Base-by-base conservation (phyloP, 1,139 yeast genomes). In the Yamadazyma atmosphaerica region DNA sequence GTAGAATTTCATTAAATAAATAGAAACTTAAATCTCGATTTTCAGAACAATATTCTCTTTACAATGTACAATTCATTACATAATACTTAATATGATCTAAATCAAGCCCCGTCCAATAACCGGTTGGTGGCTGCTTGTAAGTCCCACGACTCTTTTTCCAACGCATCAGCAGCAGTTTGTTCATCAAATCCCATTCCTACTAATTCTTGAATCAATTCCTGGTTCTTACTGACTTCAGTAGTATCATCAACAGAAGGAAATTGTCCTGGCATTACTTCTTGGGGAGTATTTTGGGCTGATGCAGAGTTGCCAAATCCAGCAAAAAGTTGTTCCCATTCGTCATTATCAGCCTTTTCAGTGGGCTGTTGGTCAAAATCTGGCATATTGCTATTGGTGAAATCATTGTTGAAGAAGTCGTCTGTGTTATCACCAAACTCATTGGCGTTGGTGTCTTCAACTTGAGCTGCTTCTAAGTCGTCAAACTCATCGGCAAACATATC, bases 291-390 rank as follows among this genome's bases (percentile, higher is more conserved):
- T 38, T 41, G 45, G 10, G 42, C 41, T 13, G 54, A 61, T 37
- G 69, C 67, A 24, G 72, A 72, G 52, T 83, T 85, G 22, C 92
- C 92, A 57, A 88, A 85, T 0, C 95, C 96, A 2, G 95, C 94
- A 68, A 89, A 89, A 23, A 89, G 73, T 61, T 88, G 94, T 54
- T 89, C 96, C 97, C 97, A 89, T 60, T 89, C 97, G 54, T 87
- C 95, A 41, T 77, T 75, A 7, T 57, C 66, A 18, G 52, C 45
- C 25, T 44, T 46, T 19, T 42, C 36, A 2, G 35, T 15, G 25
- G 47, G 37, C 12, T 44, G 41, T 34, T 39, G 37, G 21, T 49
- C 36, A 40, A 64, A 63, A 37, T 62, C 63, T 5, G 72, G 67
- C 37, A 57, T 60, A 27, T 56, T 55, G 8, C 62, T 52, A 36